Percentiles rank a stretch among this genome's conserved stretches.
These are phyloP conservation scores for Ramaria sp. DNA, from an alignment of 768 basidiomycete genomes.

Conservation along the genomic window DNA sequence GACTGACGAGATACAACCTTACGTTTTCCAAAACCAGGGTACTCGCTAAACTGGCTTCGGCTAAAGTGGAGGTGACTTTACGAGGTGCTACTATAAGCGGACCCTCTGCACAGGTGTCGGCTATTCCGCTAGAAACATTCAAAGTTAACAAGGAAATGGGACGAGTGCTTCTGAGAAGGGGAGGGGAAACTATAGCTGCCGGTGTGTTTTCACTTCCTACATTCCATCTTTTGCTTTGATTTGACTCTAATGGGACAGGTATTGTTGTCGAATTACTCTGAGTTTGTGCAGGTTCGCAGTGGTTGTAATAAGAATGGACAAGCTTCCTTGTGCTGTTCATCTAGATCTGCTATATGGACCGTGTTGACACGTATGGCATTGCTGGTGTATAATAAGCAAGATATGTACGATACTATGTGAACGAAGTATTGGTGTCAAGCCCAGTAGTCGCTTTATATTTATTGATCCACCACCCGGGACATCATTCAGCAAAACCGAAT, in stretches of 20 bases:
- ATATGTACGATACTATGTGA: no score
- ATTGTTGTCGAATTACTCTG: neutral
- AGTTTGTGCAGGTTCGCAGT: neutral
- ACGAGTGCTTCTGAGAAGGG: constrained; percentile 71
- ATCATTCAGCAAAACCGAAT: no score
- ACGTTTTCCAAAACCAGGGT: constrained; percentile 38
- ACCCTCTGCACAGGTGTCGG: constrained; percentile 30
- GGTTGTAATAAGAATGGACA: no score
- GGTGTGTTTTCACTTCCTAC: constrained; percentile 32
- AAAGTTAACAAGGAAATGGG: constrained; percentile 93
- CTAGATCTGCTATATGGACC: no score
- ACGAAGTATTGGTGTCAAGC: no score
- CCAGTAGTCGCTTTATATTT: no score
- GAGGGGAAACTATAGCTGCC: constrained; percentile 91
- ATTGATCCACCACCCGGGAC: no score
- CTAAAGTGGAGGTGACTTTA: constrained; percentile 75
- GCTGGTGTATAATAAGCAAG: no score
- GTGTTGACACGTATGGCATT: no score
- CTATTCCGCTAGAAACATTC: constrained; percentile 84
- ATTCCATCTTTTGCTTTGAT: neutral
- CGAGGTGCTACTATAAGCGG: constrained; percentile 45
- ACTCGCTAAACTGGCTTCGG: constrained; percentile 73
- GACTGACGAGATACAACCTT: neutral
- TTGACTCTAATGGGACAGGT: neutral
- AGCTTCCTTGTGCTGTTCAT: no score